A percentile compares a stretch with the other conserved stretches of the same genome.
phyloP scores from a whole-genome alignment of 2,329 filamentous ascomycete genomes.

The Colletotrichum scovillei region DNA sequence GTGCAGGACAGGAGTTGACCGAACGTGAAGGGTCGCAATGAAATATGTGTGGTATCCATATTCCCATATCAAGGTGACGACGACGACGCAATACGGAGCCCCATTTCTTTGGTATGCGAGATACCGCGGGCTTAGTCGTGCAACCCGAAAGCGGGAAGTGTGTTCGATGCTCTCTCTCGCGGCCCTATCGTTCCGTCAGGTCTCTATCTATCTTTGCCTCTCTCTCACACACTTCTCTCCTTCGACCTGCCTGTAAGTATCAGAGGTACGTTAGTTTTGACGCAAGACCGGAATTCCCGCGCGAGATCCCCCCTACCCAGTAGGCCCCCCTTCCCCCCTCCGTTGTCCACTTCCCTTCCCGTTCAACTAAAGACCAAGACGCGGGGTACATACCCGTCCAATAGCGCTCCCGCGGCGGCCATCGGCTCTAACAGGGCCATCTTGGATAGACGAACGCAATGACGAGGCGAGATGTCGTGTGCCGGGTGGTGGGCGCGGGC shows the following conservation, averaged over 20 bases:
- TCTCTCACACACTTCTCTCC: neutral
- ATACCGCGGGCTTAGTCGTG: neutral
- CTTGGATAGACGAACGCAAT: conserved; percentile 15
- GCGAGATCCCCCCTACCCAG: neutral
- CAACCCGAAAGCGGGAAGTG: neutral
- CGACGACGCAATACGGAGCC: neutral
- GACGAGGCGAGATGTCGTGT: conserved; percentile 24
- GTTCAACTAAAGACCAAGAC: conserved; percentile 16
- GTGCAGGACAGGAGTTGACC: neutral
- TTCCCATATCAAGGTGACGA: neutral
- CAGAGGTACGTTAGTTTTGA: neutral
- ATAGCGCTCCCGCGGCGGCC: conserved; percentile 31
- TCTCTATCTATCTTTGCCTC: neutral
- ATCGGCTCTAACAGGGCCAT: conserved; percentile 13
- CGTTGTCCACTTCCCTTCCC: conserved; percentile 1
- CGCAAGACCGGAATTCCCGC: neutral
- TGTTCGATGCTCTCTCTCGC: neutral
- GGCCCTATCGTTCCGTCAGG: neutral
- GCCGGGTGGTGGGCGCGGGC: neutral
- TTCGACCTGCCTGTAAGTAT: neutral
- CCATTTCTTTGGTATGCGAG: neutral
- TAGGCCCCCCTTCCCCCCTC: neutral
- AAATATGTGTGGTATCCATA: neutral
- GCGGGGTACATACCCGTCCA: conserved; percentile 36
- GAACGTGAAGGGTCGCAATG: neutral